A percentile compares a stretch with the other conserved stretches of the same genome.
These are phyloP conservation scores for Ulmus americana DNA, from an alignment of 331 rosid genomes.

Conservation along the genomic window DNA sequence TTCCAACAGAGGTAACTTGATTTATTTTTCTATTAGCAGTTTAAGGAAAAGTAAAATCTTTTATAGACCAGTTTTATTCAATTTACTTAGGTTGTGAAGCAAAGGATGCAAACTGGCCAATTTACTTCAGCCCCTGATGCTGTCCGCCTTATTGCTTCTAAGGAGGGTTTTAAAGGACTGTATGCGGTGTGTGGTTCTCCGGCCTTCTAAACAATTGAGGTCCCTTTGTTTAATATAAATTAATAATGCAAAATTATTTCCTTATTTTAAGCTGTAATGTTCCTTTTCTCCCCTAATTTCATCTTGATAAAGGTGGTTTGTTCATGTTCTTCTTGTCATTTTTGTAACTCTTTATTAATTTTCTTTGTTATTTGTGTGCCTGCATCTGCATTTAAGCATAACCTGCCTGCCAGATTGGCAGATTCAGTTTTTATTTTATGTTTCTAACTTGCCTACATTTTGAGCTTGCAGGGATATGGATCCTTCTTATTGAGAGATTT, in stretches of 20 bases:
- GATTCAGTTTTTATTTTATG: background rate
- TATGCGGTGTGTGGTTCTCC: constrained; percentile 58
- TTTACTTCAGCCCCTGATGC: constrained; percentile 76
- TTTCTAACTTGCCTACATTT: constrained; percentile 25
- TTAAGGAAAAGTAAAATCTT: constrained; percentile 12
- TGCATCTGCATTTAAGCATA: background rate
- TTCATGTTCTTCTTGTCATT: background rate
- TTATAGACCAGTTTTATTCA: constrained; percentile 18
- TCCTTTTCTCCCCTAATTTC: background rate
- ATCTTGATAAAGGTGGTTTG: background rate
- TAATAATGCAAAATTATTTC: background rate
- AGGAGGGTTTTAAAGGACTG: constrained; percentile 78
- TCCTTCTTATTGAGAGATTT: constrained; percentile 46
- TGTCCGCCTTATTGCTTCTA: constrained; percentile 65
- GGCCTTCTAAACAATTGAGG: background rate
- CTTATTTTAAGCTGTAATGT: background rate
- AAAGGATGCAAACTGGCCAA: constrained; percentile 95
- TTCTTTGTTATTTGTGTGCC: background rate
- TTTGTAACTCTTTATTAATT: too few relatives aligned
- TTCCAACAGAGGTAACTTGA: constrained; percentile 86
- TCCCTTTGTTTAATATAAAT: background rate
- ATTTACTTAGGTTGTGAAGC: constrained; percentile 81
- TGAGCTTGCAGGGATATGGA: constrained; percentile 42
- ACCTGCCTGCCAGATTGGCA: constrained; percentile 29
- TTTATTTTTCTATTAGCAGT: constrained; percentile 19